Evolutionary conservation across 2,329 filamentous ascomycete species (phyloP).

Genomic region (Lachnellula hyalina): DNA sequence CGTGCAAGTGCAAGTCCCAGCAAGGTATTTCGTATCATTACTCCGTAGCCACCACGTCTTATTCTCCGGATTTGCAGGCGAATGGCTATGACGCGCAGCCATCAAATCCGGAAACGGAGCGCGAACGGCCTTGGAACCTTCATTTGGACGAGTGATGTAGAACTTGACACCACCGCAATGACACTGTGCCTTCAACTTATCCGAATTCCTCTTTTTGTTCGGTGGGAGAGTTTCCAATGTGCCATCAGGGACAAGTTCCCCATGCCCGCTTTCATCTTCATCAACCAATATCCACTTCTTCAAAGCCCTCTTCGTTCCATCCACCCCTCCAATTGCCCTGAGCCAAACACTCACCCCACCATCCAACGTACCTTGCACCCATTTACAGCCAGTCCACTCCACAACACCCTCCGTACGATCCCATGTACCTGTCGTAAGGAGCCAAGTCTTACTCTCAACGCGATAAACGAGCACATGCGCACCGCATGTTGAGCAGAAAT

Average conservation of each 20-base stretch:
- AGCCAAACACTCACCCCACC: slow-evolving; percentile 45
- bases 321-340: slow-evolving; percentile 10
- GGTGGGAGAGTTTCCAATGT: slow-evolving; percentile 1
- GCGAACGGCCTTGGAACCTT: slow-evolving; percentile 37
- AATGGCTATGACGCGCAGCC: slow-evolving; percentile 38
- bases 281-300: slow-evolving; percentile 7
- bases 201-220: background rate
- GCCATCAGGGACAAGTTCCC: slow-evolving; percentile 10
- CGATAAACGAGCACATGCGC: slow-evolving; percentile 36
- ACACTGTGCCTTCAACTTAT: slow-evolving; percentile 41
- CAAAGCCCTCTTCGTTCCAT: slow-evolving; percentile 10
- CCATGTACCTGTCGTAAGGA: slow-evolving; percentile 33
- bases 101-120: slow-evolving; percentile 51
- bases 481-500: slow-evolving; percentile 47
- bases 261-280: slow-evolving; percentile 5
- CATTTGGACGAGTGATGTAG: slow-evolving; percentile 50
- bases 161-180: slow-evolving; percentile 53
- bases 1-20: slow-evolving; percentile 55
- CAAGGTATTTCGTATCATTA: slow-evolving; percentile 46
- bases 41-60: slow-evolving; percentile 11
- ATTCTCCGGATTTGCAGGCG: slow-evolving; percentile 37
- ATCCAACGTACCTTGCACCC: slow-evolving; percentile 43
- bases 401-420: slow-evolving; percentile 25
- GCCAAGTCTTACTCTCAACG: slow-evolving; percentile 21
- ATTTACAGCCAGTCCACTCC: slow-evolving; percentile 23